A percentile compares a stretch with the other conserved stretches of the same genome.
These are phyloP conservation scores for Piper betle DNA, from an alignment of 164 flowering plant species.

Conservation along the genomic window DNA sequence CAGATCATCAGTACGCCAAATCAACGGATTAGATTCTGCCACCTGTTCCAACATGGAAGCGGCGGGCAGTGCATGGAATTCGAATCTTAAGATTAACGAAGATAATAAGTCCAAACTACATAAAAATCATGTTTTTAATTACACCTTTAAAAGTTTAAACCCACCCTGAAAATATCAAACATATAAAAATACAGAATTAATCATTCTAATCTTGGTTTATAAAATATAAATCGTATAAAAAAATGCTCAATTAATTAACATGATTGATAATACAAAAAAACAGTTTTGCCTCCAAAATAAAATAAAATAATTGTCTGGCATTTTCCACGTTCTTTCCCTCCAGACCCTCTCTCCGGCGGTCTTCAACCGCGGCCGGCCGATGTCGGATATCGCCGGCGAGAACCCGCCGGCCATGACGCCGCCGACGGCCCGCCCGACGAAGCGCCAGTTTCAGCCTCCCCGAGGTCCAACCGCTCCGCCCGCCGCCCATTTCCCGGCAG, in stretches of 20 bases:
- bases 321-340: constrained; percentile 1
- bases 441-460: constrained; percentile 1
- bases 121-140: no score
- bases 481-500: background rate
- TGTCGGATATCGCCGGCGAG: constrained; percentile 2
- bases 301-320: background rate
- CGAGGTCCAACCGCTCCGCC: background rate
- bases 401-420: background rate
- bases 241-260: no score
- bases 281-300: background rate
- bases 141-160: background rate
- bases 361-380: background rate
- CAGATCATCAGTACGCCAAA: background rate
- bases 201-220: no score
- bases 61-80: background rate
- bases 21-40: background rate
- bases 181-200: no score
- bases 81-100: background rate
- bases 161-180: background rate
- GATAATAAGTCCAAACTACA: background rate
- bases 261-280: no score
- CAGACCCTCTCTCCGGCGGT: background rate
- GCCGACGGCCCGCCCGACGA: background rate
- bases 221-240: no score
- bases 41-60: background rate